A percentile compares a stretch with the other conserved stretches of the same genome.
Conservation (phyloP, 331 rosid genomes). For the Erythrophleum ivorense region DNA sequence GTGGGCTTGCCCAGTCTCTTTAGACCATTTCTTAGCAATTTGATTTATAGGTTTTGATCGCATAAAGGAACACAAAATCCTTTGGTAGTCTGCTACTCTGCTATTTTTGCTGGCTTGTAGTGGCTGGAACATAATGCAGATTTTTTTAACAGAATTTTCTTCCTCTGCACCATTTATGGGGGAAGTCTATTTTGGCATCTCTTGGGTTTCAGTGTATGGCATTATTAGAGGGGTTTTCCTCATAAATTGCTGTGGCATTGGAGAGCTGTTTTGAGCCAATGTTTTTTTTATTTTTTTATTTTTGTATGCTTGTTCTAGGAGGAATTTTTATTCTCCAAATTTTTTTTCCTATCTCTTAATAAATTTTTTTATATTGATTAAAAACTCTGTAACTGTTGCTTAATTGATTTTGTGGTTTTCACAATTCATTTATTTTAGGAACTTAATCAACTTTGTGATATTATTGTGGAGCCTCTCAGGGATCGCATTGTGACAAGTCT, state of each 20-base stretch:
- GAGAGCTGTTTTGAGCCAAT: neutral
- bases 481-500: conserved; percentile 97
- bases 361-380: neutral
- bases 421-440: conserved; percentile 57
- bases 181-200: neutral
- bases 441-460: conserved; percentile 76
- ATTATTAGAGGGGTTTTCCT: neutral
- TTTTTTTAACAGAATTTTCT: neutral
- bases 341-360: neutral
- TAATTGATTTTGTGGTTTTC: conserved; percentile 37
- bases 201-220: neutral
- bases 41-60: neutral
- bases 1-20: neutral
- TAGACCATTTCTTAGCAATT: neutral
- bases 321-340: neutral
- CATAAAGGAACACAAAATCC: neutral
- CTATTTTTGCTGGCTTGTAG: neutral
- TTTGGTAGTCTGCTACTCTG: neutral
- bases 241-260: neutral
- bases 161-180: neutral
- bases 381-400: conserved; percentile 25
- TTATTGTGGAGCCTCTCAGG: conserved; percentile 90
- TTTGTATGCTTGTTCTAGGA: neutral
- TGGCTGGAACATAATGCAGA: neutral
- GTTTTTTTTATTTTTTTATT: neutral